Evolutionary conservation across 768 basidiomycete species (phyloP).

Genomic region (Xerocomellus amylosporus): DNA sequence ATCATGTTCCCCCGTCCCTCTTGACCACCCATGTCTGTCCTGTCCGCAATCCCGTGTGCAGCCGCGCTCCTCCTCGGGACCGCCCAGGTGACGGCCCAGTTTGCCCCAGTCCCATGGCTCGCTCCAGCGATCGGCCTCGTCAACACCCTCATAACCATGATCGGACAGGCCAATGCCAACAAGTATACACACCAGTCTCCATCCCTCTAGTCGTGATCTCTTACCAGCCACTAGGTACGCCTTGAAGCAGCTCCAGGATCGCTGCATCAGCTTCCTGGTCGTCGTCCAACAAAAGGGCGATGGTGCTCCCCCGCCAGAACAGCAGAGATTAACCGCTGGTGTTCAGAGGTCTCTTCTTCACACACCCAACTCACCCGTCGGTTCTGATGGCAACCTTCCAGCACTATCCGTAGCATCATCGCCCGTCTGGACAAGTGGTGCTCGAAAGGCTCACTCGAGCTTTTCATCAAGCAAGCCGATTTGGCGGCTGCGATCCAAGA

Average conservation of each 20-base stretch:
- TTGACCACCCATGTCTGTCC: constrained; percentile 12
- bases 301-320: constrained; percentile 26
- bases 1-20: neutral
- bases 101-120: constrained; percentile 49
- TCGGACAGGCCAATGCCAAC: constrained; percentile 48
- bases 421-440: constrained; percentile 45
- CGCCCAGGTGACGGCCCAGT: constrained; percentile 46
- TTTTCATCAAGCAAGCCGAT: constrained; percentile 46
- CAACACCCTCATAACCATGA: constrained; percentile 43
- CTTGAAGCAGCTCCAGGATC: constrained; percentile 44
- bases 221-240: constrained; percentile 34
- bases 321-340: constrained; percentile 33
- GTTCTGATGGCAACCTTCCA: constrained; percentile 15
- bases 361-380: neutral
- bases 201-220: neutral
- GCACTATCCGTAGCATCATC: constrained; percentile 37
- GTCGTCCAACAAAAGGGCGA: constrained; percentile 37
- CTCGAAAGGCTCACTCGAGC: constrained; percentile 36
- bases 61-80: constrained; percentile 14
- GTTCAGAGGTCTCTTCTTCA: constrained; percentile 30
- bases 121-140: constrained; percentile 41
- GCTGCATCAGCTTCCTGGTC: constrained; percentile 43
- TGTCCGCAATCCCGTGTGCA: constrained; percentile 12
- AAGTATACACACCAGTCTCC: constrained; percentile 33
- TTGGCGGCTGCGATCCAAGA: constrained; percentile 43